phyloP scores from a whole-genome alignment of 495 filamentous ascomycete genomes.

The Oleoguttula mirabilis region DNA sequence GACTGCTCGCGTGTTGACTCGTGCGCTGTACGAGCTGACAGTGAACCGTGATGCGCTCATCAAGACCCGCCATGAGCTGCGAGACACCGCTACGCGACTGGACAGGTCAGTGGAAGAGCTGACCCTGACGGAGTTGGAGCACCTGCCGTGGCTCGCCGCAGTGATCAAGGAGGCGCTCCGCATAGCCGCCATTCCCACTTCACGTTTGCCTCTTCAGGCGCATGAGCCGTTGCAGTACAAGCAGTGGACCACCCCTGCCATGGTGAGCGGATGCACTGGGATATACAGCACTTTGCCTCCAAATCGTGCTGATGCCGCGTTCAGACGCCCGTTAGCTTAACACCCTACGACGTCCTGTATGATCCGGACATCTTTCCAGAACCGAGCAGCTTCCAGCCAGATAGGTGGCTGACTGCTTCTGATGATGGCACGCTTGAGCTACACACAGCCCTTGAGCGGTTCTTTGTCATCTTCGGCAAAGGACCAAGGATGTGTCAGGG shows the following conservation, averaged over 20 bases:
- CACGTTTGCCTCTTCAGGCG: slow-evolving; percentile 11
- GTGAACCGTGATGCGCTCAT: slow-evolving; percentile 5
- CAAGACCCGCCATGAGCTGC: background rate
- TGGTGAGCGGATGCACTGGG: background rate
- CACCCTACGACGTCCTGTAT: slow-evolving; percentile 2
- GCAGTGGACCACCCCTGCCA: slow-evolving; percentile 12
- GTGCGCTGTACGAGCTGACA: slow-evolving; percentile 27
- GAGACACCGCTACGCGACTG: slow-evolving; percentile 8
- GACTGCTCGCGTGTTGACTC: slow-evolving; percentile 24
- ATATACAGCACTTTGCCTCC: too few species aligned
- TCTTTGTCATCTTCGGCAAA: slow-evolving; percentile 18
- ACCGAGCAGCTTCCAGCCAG: slow-evolving; percentile 5
- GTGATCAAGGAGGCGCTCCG: slow-evolving; percentile 18
- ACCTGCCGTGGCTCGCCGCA: slow-evolving; percentile 27
- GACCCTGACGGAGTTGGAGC: slow-evolving; percentile 22
- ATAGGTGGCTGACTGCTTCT: slow-evolving; percentile 1
- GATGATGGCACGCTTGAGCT: background rate
- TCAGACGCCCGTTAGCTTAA: slow-evolving; percentile 7
- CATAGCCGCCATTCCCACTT: slow-evolving; percentile 9
- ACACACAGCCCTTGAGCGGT: slow-evolving; percentile 11
- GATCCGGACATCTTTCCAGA: slow-evolving; percentile 11
- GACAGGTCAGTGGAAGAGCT: slow-evolving; percentile 27
- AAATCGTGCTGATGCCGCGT: too few species aligned
- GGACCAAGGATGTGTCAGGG: slow-evolving; percentile 20
- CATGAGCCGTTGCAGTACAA: slow-evolving; percentile 17